Evolutionary conservation across 805 yeast species (phyloP), one percentile per base, ranked within the genome.

Genomic region (Cyberlindnera sargentensis): DNA sequence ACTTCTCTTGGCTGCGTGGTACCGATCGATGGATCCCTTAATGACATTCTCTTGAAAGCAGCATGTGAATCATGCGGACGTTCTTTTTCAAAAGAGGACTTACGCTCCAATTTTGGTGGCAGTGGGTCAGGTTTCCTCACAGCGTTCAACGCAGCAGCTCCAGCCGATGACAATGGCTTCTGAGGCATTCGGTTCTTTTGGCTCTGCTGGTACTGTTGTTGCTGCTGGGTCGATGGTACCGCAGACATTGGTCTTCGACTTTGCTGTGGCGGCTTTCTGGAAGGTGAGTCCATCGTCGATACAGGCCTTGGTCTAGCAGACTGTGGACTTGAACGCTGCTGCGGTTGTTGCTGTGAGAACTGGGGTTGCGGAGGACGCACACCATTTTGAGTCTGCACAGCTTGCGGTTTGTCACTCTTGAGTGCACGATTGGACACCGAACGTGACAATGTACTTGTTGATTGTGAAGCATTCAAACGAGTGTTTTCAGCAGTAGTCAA

Each of bases 401-500:
- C 20, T 15, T 15, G 20, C 29, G 37, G 15, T 23, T 35, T 35
- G 29, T 9, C 37, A 2, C 23, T 10, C 39, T 30, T 30, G 15
- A 28, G 29, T 20, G 44, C 34, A 33, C 45, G 39, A 20, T 8
- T 34, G 23, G 36, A 20, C 29, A 37, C 8, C 37, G 34, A 27
- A 8, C 39, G 41, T 10, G 31, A 7, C 31, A 33, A 25, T 15
- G 20, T 15, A 15, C 20, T 15, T 27, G 41, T 41, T 29, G 50
- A 47, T 40, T 46, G 43, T 11, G 78, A 58, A 47, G 91, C 83
- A 62, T 84, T 84, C 44, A 82, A 57, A 46, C 89, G 70, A 0
- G 93, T 84, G 59, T 84, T 84, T 56, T 84, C 89, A 1, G 90
- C 90, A 0, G 93, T 84, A 1, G 90, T 73, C 42, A 82, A 62